Percentiles rank a stretch among this genome's conserved stretches.
phyloP scores from a whole-genome alignment of 2,329 filamentous ascomycete genomes.

The Sporothrix curviconia region DNA sequence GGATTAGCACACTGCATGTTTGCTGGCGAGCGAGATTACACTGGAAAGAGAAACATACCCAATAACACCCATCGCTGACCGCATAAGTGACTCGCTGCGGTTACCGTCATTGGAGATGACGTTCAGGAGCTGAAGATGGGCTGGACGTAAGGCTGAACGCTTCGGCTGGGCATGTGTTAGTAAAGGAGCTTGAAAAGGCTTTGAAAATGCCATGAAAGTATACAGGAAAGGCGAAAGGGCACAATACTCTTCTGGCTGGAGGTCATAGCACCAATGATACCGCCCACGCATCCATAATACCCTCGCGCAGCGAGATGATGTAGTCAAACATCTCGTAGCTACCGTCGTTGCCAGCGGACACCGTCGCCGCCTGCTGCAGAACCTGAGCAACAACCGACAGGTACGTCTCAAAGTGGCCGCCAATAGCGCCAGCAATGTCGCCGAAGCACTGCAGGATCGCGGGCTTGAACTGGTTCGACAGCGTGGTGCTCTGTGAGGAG shows the following conservation, averaged over 20 bases:
- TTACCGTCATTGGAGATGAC: constrained; percentile 75
- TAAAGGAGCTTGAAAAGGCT: no score
- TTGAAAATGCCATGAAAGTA: not conserved
- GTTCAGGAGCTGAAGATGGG: constrained; percentile 83
- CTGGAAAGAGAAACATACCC: constrained; percentile 42
- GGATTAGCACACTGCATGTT: constrained; percentile 40
- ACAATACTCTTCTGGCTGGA: constrained; percentile 62
- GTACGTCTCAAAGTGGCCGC: constrained; percentile 87
- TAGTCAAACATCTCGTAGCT: constrained; percentile 97
- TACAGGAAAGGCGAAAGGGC: not conserved
- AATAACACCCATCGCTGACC: constrained; percentile 95
- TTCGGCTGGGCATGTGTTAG: constrained; percentile 46
- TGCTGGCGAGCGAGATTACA: not conserved
- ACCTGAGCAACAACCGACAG: constrained; percentile 88
- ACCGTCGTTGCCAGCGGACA: constrained; percentile 70
- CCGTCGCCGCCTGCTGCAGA: constrained; percentile 81
- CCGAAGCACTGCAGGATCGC: constrained; percentile 97
- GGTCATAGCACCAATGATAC: constrained; percentile 93
- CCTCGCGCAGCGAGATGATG: constrained; percentile 86
- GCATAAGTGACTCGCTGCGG: constrained; percentile 84
- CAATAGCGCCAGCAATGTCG: constrained; percentile 92
- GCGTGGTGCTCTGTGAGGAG: constrained; percentile 59
- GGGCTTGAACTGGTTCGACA: constrained; percentile 95
- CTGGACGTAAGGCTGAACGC: constrained; percentile 71
- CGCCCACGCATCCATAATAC: constrained; percentile 99